Evolutionary conservation across 768 basidiomycete genomes (phyloP).

Genomic region (Mycena indigotica): DNA sequence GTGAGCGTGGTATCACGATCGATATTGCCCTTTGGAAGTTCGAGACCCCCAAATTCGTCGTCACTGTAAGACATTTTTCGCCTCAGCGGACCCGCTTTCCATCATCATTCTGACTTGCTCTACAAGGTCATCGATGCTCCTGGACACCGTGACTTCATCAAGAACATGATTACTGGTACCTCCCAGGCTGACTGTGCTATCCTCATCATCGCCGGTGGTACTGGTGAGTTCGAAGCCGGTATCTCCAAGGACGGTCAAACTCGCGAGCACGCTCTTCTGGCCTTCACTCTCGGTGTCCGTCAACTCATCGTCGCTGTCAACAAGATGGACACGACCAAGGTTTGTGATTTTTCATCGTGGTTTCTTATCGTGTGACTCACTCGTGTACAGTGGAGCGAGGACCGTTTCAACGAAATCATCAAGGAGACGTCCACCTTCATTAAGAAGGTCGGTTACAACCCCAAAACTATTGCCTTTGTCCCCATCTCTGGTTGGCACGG

Average conservation of each 20-base stretch:
- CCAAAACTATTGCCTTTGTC: slow-evolving; percentile 96
- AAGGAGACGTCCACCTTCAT: slow-evolving; percentile 98
- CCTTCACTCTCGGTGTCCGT: slow-evolving; percentile 99
- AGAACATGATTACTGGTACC: slow-evolving; percentile 99
- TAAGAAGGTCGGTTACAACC: slow-evolving; percentile 99
- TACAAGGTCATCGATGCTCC: slow-evolving; percentile 96
- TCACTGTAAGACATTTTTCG: slow-evolving; percentile 64
- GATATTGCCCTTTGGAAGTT: slow-evolving; percentile 99
- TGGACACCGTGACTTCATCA: slow-evolving; percentile 99
- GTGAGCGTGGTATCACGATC: slow-evolving; percentile 99
- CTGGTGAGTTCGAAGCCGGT: slow-evolving; percentile 99
- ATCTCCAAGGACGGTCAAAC: slow-evolving; percentile 99
- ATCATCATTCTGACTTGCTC: slow-evolving; percentile 24
- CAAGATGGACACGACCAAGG: slow-evolving; percentile 99
- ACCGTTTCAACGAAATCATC: slow-evolving; percentile 99
- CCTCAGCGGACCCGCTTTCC: slow-evolving; percentile 17
- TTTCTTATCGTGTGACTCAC: slow-evolving; percentile 1
- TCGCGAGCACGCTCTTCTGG: slow-evolving; percentile 99
- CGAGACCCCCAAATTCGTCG: slow-evolving; percentile 97
- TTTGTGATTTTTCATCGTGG: slow-evolving; percentile 26
- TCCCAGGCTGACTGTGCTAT: slow-evolving; percentile 99
- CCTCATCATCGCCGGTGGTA: slow-evolving; percentile 99
- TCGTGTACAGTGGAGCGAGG: slow-evolving; percentile 88
- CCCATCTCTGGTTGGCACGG: slow-evolving; percentile 99
- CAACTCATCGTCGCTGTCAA: slow-evolving; percentile 99